phyloP scores from a whole-genome alignment of 2,329 filamentous ascomycete genomes.

The Cadophora luteo-olivacea region DNA sequence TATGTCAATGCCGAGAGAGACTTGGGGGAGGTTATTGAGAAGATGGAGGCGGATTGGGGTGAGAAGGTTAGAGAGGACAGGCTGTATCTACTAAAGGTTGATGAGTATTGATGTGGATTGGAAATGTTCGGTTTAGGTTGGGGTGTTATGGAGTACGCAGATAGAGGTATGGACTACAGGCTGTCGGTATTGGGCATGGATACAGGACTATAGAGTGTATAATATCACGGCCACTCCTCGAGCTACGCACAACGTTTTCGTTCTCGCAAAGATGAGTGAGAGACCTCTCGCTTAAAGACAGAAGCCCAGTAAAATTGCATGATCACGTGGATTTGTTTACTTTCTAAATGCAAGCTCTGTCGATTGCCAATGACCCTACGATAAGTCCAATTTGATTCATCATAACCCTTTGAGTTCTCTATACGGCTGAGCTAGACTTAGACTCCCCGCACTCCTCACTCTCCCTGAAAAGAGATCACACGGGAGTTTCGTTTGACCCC shows the following conservation, averaged over 20 bases:
- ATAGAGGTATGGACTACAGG: neutral
- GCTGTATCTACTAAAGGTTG: slow-evolving; percentile 35
- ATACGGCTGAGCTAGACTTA: neutral
- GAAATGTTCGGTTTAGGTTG: neutral
- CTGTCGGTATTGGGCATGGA: neutral
- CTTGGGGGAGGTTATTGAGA: slow-evolving; percentile 42
- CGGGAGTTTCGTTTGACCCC: slow-evolving; percentile 3
- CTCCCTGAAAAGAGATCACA: neutral
- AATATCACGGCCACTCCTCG: neutral
- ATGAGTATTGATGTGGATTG: slow-evolving; percentile 31
- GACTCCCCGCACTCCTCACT: neutral
- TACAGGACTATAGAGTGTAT: slow-evolving; percentile 4
- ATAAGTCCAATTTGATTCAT: too few species aligned
- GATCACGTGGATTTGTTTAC: neutral
- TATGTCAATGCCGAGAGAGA: slow-evolving; percentile 37
- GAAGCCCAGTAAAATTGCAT: neutral
- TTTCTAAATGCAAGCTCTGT: neutral
- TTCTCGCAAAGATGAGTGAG: neutral
- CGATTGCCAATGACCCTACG: too few species aligned
- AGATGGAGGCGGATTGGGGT: slow-evolving; percentile 29
- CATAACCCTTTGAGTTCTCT: too few species aligned
- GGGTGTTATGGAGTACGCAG: slow-evolving; percentile 4
- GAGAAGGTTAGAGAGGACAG: slow-evolving; percentile 28
- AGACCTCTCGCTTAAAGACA: neutral
- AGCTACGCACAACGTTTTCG: neutral